phyloP scores from a whole-genome alignment of 2,329 filamentous ascomycete genomes.

The Hypoxylon sp. region DNA sequence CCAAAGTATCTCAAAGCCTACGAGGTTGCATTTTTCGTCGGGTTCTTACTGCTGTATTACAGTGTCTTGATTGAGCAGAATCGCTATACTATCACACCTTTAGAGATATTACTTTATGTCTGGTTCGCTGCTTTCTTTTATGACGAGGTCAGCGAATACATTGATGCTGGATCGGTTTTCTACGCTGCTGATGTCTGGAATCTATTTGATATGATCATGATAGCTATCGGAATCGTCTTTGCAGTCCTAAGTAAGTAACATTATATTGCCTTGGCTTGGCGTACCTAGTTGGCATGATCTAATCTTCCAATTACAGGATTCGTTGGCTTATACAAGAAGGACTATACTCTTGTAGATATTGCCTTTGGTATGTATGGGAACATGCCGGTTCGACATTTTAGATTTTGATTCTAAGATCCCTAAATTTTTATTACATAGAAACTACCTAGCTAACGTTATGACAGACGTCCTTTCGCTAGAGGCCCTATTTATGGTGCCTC shows the following conservation, averaged over 20 bases:
- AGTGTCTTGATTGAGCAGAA: constrained; percentile 84
- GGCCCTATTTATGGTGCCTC: constrained; percentile 89
- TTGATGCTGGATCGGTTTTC: constrained; percentile 88
- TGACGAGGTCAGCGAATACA: constrained; percentile 87
- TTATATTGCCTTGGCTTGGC: neutral
- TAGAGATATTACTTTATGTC: constrained; percentile 82
- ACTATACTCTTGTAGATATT: constrained; percentile 76
- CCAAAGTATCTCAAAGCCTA: constrained; percentile 81
- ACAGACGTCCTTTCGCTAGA: constrained; percentile 84
- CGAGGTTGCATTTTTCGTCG: constrained; percentile 78
- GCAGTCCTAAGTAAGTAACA: constrained; percentile 76
- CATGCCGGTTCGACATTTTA: no score
- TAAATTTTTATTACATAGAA: no score
- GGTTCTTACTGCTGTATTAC: constrained; percentile 85
- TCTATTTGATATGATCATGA: constrained; percentile 80
- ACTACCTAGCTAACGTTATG: no score
- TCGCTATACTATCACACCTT: constrained; percentile 73
- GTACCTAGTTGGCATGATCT: constrained; percentile 37
- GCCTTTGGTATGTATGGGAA: constrained; percentile 70
- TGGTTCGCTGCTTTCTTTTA: constrained; percentile 92
- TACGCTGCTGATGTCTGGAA: constrained; percentile 90
- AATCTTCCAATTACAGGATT: constrained; percentile 64
- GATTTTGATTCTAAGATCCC: no score
- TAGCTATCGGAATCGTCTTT: constrained; percentile 79
- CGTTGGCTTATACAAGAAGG: constrained; percentile 74